Evolutionary conservation across 2,329 filamentous ascomycete species (phyloP).

Genomic region (Phoma herbarum): DNA sequence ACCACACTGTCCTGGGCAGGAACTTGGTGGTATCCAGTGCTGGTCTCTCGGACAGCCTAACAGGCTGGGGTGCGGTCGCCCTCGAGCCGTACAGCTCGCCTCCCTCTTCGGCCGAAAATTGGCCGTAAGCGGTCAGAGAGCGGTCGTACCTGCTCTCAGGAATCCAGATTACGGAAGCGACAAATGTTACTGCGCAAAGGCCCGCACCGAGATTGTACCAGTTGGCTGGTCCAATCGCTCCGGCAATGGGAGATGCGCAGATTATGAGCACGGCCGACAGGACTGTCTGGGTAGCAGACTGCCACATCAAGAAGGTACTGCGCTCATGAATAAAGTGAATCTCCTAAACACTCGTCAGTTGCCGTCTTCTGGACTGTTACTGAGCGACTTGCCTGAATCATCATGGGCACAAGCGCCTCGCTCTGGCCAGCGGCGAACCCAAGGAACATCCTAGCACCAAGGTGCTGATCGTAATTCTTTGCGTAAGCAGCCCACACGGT

Average conservation of each 20-base stretch:
- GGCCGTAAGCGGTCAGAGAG: background rate
- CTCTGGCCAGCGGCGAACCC: constrained; percentile 55
- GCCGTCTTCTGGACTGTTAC: background rate
- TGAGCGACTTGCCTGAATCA: constrained; percentile 36
- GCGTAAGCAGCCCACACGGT: background rate
- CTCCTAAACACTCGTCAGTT: background rate
- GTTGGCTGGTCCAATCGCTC: background rate
- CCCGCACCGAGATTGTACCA: background rate
- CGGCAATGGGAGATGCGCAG: background rate
- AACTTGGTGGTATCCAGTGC: background rate
- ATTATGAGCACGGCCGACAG: background rate
- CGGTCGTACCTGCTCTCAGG: background rate
- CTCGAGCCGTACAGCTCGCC: background rate
- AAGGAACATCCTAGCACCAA: constrained; percentile 51
- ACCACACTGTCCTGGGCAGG: background rate
- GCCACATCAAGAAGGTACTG: background rate
- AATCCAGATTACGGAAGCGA: background rate
- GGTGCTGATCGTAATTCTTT: constrained; percentile 40
- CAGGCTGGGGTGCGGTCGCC: background rate
- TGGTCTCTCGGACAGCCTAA: background rate
- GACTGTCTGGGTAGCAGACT: background rate
- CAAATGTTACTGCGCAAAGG: background rate
- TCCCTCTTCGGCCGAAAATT: background rate
- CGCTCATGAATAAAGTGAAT: background rate
- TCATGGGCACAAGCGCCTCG: constrained; percentile 56